Percentiles rank a stretch among this genome's conserved stretches.
Evolutionary conservation across 305 asterid genomes (phyloP).

Genomic region (Caryopteris hybrid): DNA sequence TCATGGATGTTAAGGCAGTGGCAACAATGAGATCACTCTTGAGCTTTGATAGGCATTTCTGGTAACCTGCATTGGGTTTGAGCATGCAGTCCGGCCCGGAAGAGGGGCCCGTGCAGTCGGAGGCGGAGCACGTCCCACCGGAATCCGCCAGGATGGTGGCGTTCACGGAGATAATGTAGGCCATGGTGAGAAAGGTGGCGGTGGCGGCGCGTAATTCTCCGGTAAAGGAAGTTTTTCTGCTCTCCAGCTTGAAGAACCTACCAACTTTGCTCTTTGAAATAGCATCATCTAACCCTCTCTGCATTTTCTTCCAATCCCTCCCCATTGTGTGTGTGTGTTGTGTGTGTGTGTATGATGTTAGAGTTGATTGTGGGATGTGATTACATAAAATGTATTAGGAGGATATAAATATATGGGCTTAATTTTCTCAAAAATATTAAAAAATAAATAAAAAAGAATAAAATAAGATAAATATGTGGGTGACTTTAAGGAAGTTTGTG

Average conservation of each 20-base stretch:
- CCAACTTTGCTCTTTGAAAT: conserved; percentile 50
- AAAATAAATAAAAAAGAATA: too few species aligned
- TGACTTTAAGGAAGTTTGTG: too few species aligned
- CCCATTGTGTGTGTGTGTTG: too few species aligned
- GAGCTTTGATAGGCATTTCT: conserved; percentile 44
- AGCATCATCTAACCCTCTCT: conserved; percentile 36
- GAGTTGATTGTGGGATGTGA: too few species aligned
- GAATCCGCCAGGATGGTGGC: conserved; percentile 68
- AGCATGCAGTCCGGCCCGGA: too few species aligned
- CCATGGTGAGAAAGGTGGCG: conserved; percentile 78
- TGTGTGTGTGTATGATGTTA: too few species aligned
- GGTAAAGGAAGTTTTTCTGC: conserved; percentile 43
- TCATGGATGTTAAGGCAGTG: conserved; percentile 63
- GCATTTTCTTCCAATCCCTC: conserved; percentile 38
- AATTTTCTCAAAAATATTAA: too few species aligned
- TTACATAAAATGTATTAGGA: too few species aligned
- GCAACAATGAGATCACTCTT: conserved; percentile 60
- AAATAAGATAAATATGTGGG: too few species aligned
- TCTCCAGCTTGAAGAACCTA: conserved; percentile 53
- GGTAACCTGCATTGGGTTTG: too few species aligned
- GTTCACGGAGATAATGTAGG: conserved; percentile 63
- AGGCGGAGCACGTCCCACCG: conserved; percentile 64
- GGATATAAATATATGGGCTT: too few species aligned
- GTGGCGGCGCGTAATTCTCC: conserved; percentile 62
- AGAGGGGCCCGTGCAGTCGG: too few species aligned